Evolutionary conservation across 805 yeast species (phyloP), one percentile per base, ranked within the genome.

Genomic region (Sugiyamaella floridensis): DNA sequence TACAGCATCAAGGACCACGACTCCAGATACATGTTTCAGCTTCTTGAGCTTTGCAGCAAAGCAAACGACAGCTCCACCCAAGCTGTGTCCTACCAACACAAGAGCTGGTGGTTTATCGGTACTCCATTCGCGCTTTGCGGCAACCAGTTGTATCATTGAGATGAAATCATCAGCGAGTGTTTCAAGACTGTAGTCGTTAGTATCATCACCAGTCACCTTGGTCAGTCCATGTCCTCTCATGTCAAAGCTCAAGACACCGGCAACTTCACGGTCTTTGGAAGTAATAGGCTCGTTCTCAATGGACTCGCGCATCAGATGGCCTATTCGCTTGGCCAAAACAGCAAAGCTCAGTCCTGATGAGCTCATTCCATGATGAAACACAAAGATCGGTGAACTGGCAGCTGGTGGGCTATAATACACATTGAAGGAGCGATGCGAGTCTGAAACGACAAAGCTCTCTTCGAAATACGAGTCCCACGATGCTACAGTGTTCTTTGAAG

Each of bases 301-400:
- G 26, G 47, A 53, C 10, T 37, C 37, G 8, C 41, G 34, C 65
- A 68, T 62, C 19, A 61, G 62, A 12, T 52, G 52, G 7, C 59
- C 60, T 16, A 80, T 57, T 9, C 64, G 62, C 45, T 61, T 66
- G 1, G 78, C 67, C 20, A 88, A 60, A 22, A 71, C 64, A 0
- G 87, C 86, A 71, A 86, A 93, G 1, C 97, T 76, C 69, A 87
- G 71, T 0, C 85, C 89, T 1, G 87, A 79, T 0, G 97, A 89
- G 0, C 98, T 99, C 0, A 97, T 97, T 1, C 99, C 99, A 67
- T 93, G 99, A 58, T 88, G 93, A 59, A 83, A 81, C 1, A 93
- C 70, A 59, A 86, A 81, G 1, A 89, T 60, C 0, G 95, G 89
- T 0, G 73, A 64, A 0, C 63, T 60, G 0, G 60, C 50, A 7